These are phyloP conservation scores for Candida sonorensis DNA, from an alignment of 805 yeast genomes.

Conservation along the genomic window DNA sequence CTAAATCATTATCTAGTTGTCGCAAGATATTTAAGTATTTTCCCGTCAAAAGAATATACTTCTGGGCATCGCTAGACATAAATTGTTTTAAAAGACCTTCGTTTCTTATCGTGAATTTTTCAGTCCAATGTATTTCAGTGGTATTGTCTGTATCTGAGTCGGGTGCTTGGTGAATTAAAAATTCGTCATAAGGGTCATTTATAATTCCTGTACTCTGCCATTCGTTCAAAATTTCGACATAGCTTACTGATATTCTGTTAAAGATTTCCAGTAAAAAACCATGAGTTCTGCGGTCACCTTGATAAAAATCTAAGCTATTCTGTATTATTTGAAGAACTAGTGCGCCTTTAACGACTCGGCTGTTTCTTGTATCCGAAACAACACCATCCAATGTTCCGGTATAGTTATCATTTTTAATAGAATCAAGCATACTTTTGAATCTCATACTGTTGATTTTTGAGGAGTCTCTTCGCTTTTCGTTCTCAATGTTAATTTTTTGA, in stretches of 20 bases:
- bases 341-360: conserved; percentile 72
- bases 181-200: conserved; percentile 77
- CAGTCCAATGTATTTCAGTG: conserved; percentile 64
- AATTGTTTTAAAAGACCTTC: conserved; percentile 74
- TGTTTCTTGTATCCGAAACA: conserved; percentile 43
- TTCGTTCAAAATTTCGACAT: conserved; percentile 58
- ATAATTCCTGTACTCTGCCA: conserved; percentile 77
- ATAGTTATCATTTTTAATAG: conserved; percentile 35
- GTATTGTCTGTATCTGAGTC: conserved; percentile 6
- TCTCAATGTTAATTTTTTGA: conserved; percentile 42
- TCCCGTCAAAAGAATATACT: conserved; percentile 73
- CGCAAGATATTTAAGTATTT: conserved; percentile 70
- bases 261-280: conserved; percentile 48
- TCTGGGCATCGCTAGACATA: conserved; percentile 42
- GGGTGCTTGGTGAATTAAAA: conserved; percentile 48
- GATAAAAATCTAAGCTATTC: conserved; percentile 43
- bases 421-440: conserved; percentile 26
- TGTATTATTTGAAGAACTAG: conserved; percentile 58
- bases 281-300: conserved; percentile 58
- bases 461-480: conserved; percentile 31
- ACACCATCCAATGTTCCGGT: conserved; percentile 43
- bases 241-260: conserved; percentile 53
- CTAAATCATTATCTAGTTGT: conserved; percentile 44
- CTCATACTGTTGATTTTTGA: conserved; percentile 21
- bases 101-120: conserved; percentile 62